Base-by-base conservation (phyloP, 2,329 filamentous ascomycete species). In the Chrysoporthe cubensis region DNA sequence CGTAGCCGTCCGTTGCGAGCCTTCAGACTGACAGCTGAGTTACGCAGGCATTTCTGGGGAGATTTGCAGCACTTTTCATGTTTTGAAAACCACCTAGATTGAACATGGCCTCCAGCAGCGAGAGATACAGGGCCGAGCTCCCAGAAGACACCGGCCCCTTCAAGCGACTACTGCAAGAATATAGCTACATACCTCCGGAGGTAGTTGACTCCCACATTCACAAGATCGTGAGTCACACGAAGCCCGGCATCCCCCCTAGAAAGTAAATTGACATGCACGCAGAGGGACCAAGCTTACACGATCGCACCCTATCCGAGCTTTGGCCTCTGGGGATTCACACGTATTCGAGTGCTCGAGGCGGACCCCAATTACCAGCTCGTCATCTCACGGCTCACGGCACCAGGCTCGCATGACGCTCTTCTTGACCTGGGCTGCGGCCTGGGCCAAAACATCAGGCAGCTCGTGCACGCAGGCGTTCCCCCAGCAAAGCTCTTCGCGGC, bases 351-450 rank as follows among this genome's bases (percentile, higher is more conserved):
- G 32, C 72, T 74, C 26, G 67, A 71, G 32, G 74, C 74, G 18
- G 61, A 63, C 43, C 74, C 77, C 0, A 50, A 70, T 7, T 80
- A 80, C 70, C 66, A 71, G 4, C 69, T 66, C 0, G 66, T 78
- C 11, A 58, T 80, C 5, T 66, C 71, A 11, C 75, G 72, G 21
- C 69, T 77, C 14, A 42, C n/a, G 16, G 61, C 61, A n/a, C 44
- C 61, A 5, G 69, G 73, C 13, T 46, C 63, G 18, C 75, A 76
- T 6, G 75, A 71, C 2, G 72, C 62, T 1, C 62, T 78, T 16
- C 74, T 83, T 18, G 81, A 83, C 63, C 75, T 80, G 64, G 80
- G 78, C 14, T 83, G 80, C 73, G 82, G 80, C 70, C 78, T 83
- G 65, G 81, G 80, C 13, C 80, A 83, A 58, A 80, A 80, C 56